Base-by-base conservation (phyloP, 2,329 filamentous ascomycete species). In the Knufia petricola region DNA sequence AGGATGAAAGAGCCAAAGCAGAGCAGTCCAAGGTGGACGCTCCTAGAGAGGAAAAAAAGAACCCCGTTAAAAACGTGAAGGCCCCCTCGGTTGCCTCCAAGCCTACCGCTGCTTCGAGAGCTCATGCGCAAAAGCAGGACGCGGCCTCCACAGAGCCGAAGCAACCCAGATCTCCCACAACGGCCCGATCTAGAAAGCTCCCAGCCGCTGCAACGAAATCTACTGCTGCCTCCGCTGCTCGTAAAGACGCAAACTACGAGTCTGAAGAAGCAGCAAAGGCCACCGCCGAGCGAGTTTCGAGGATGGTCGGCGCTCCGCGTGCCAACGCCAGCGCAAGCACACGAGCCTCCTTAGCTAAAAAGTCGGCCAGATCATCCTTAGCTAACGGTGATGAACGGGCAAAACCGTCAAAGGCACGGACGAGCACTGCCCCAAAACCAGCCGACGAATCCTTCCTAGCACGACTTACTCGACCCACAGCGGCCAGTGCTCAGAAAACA, bases 391-490 rank as follows among this genome's bases (percentile, higher is more conserved):
- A 56, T n/a, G 60, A 60, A 8, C 62, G 56, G 40, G 64, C 70
- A 6, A 63, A 62, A 8, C 62, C 55, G 40, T 64, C 70, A 6
- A 63, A 62, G 40, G 69, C 70, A 19, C 66, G 69, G 19, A 53
- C 59, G 19, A 70, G 69, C 56, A 58, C 55, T 24, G 60, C 57
- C 45, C 49, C 64, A 19, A 68, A 63, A 47, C 63, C 65, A 6
- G 61, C 68, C 3, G 69, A 71, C 50, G 69, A 73, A 26, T 61
- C 68, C 1, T 74, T 74, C 55, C 59, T 74, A 28, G 70, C 71
- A 12, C 63, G 71, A 46, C 73, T 74, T 70, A 74, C 73, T 69
- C 66, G 71, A 3, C 71, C 71, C 19, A 74, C 71, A 10, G 67
- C 70, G 26, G 72, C 70, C 53, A 73, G 70, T 44, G 69, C 71